Conservation (phyloP, 2,329 filamentous ascomycete genomes). For the Pseudopyrenochaeta lycopersici region DNA sequence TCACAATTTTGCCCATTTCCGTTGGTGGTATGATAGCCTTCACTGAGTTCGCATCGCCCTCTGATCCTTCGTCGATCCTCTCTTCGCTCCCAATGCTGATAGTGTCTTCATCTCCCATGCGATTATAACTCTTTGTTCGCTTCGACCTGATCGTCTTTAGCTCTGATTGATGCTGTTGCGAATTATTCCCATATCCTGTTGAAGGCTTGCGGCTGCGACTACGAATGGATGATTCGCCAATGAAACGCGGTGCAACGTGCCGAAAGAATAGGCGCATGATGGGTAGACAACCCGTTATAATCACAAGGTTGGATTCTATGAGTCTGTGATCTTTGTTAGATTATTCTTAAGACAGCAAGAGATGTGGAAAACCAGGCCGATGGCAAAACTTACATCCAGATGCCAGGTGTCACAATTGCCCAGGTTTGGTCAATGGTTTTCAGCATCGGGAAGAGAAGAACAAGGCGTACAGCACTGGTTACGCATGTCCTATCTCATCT, state of each 20-base stretch:
- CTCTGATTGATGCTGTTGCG: slow-evolving; percentile 1
- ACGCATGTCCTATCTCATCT: slow-evolving; percentile 9
- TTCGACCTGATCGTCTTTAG: slow-evolving; percentile 15
- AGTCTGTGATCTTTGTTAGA: slow-evolving; percentile 27
- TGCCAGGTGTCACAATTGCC: slow-evolving; percentile 20
- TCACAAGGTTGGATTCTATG: slow-evolving; percentile 53
- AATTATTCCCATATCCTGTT: slow-evolving; percentile 4
- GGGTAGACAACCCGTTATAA: slow-evolving; percentile 54
- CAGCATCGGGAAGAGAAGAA: slow-evolving; percentile 15
- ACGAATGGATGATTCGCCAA: slow-evolving; percentile 15
- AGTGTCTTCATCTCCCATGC: slow-evolving; percentile 10
- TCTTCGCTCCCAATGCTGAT: slow-evolving; percentile 21
- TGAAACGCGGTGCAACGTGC: slow-evolving; percentile 42
- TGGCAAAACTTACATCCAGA: slow-evolving; percentile 15
- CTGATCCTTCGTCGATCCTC: neutral
- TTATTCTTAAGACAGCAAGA: neutral
- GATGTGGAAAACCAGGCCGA: no score
- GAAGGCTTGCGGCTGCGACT: slow-evolving; percentile 6
- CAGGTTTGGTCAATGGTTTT: slow-evolving; percentile 18
- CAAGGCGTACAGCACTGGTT: slow-evolving; percentile 14
- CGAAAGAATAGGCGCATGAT: slow-evolving; percentile 53
- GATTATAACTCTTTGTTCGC: slow-evolving; percentile 6
- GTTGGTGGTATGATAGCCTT: neutral
- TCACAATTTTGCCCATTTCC: neutral
- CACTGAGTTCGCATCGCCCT: neutral